Base-by-base conservation (phyloP, 1,284 basidiomycete genomes). In the Boletus sp. region DNA sequence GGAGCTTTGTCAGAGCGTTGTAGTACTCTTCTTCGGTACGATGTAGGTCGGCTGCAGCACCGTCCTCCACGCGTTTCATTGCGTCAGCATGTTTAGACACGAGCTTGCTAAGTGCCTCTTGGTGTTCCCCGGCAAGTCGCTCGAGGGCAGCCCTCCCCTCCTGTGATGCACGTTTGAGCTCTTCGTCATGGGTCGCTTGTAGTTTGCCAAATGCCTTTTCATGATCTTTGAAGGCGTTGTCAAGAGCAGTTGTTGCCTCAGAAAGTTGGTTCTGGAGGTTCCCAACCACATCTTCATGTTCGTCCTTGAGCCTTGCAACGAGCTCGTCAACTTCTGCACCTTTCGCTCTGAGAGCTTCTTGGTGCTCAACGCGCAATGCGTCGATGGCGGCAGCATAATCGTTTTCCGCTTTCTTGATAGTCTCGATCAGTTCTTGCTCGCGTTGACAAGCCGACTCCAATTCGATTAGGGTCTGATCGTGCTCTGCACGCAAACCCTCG, bases 21-120 rank as follows among this genome's bases (percentile, higher is more conserved):
- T 89, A 88, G 59, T 88, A 89, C 57, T 90, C 83, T 58, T 86
- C 87, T 59, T 89, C 84, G 3, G 83, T 87, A 41, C 74, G 77
- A 51, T 80, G 79, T 8, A 87, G 72, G 27, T 71, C 69, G 13
- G 73, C 68, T 5, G 77, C 72, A 17, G 76, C 65, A 51, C 76
- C 72, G 19, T 82, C 80, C 41, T 85, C 82, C 65, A 79, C 81
- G 59, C 74, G 71, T 62, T 80, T 82, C 51, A 83, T 61, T 2
- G 65, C 57, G 37, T 75, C 74, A 19, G 75, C 71, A 57, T 88
- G 82, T 46, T 82, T 82, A 1, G 71, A 66, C 17, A 65, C 61
- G n/a, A 75, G 59, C 58, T 76, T 78, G 26, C 68, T 62, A n/a
- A 85, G 40, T 12, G 69, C 57, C 34, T 71, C 71, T 42, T 74